phyloP scores from a whole-genome alignment of 345 rosid genomes.

The Hevea brasiliensis region DNA sequence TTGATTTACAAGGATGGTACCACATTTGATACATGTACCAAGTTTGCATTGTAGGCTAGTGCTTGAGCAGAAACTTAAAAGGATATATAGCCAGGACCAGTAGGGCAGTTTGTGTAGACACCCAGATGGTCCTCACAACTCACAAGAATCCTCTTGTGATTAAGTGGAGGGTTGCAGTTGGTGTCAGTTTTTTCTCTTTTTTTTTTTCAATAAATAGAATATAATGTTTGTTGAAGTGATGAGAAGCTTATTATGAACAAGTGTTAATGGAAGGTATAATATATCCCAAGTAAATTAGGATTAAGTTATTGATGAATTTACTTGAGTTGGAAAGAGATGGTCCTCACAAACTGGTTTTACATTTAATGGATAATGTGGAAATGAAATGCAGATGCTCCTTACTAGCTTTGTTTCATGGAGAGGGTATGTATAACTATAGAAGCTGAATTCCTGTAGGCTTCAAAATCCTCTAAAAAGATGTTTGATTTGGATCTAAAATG shows the following conservation, averaged over 20 bases:
- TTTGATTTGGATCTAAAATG: neutral
- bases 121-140: neutral
- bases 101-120: neutral
- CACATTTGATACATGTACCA: neutral
- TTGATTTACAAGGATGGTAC: neutral
- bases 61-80: neutral
- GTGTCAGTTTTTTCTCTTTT: neutral
- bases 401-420: neutral
- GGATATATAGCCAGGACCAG: neutral
- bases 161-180: neutral
- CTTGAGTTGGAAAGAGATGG: neutral
- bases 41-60: neutral
- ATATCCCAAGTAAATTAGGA: neutral
- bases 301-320: neutral
- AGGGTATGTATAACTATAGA: neutral
- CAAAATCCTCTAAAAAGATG: neutral
- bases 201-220: too few relatives aligned
- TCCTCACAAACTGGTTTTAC: constrained; percentile 4
- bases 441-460: neutral
- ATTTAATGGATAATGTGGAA: neutral
- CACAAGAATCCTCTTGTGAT: neutral
- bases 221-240: too few relatives aligned
- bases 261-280: too few relatives aligned
- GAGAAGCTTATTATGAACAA: too few relatives aligned
- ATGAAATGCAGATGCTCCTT: neutral